Percentiles rank a stretch among this genome's conserved stretches.
Evolutionary conservation across 225 moss, liverwort and hornwort species (phyloP).

Genomic region (Pseudisothecium myosuroides): DNA sequence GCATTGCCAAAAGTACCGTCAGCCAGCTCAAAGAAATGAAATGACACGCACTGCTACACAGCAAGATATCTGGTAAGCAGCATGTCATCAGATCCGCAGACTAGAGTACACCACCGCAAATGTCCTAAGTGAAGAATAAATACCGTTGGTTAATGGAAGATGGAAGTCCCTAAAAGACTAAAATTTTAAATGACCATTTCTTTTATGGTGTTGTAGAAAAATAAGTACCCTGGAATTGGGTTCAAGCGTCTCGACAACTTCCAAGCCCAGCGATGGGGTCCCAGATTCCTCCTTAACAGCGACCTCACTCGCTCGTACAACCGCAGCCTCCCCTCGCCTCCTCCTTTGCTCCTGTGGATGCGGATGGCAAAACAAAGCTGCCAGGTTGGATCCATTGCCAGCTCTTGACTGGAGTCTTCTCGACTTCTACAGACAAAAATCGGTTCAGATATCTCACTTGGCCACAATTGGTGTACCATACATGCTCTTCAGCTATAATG

Average conservation of each 20-base stretch:
- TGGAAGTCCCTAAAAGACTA: background rate
- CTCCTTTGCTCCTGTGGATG: conserved; percentile 6
- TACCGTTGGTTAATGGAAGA: background rate
- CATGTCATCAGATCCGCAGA: background rate
- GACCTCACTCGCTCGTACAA: conserved; percentile 37
- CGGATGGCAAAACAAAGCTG: background rate
- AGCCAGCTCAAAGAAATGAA: background rate
- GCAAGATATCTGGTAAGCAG: background rate
- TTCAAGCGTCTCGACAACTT: conserved; percentile 60
- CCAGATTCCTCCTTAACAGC: conserved; percentile 47
- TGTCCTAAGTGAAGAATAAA: background rate
- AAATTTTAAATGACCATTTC: background rate
- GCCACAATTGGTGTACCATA: background rate
- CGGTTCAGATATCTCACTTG: background rate
- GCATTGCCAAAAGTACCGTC: background rate
- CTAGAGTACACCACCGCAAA: background rate
- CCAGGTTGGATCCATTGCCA: conserved; percentile 8
- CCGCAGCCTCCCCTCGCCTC: conserved; percentile 10
- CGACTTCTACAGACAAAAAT: background rate
- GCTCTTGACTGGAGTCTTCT: background rate
- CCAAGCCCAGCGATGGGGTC: conserved; percentile 47
- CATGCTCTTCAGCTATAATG: background rate
- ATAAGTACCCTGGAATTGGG: conserved; percentile 50
- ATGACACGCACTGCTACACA: background rate
- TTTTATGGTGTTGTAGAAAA: background rate